Base-by-base conservation (phyloP, 306 rosid genomes). In the Myrica gale region DNA sequence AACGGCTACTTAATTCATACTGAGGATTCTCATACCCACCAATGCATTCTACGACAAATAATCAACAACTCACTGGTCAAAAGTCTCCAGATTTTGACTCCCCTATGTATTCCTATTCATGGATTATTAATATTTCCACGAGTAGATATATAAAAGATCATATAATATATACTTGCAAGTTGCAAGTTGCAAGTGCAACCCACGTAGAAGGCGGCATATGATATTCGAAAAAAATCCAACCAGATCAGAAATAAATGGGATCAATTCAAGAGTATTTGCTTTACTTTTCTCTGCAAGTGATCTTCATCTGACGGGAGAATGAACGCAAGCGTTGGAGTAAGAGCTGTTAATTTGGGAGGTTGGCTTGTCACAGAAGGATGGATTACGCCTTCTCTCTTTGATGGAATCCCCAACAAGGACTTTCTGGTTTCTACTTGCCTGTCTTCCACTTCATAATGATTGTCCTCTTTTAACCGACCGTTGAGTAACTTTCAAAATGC, bases 311-410 rank as follows among this genome's bases (percentile, higher is more conserved):
- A 41, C 46, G 89, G 83, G 43, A 86, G 71, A 26, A 3, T 3
- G 7, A 11, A 57, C 74, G 60, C 57, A 0, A 56, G 51, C 17
- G 76, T 78, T 75, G 21, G 44, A 57, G 71, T 89, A 11, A 90
- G 13, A 82, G 91, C 96, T 9, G 96, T 92, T 52, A 90, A 84
- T 73, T 77, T 92, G 1, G 97, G 97, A 51, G 96, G 96, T 26
- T 92, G 97, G 96, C 80, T 92, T 0, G 92, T 90, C 5, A 85
- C 91, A 5, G 97, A 92, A 81, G 97, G 97, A 74, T 92, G 93
- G 96, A 92, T 92, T 5, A 87, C 90, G 79, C 97, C 96, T 74
- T 86, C 92, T 69, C 94, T 92, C 42, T 90, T 92, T 16, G 94
- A 90, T 66, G 92, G 84, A 63, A 90, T 92, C 66, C 90, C 90